Evolutionary conservation across 306 rosid genomes (phyloP).

Genomic region (Rosa persica): DNA sequence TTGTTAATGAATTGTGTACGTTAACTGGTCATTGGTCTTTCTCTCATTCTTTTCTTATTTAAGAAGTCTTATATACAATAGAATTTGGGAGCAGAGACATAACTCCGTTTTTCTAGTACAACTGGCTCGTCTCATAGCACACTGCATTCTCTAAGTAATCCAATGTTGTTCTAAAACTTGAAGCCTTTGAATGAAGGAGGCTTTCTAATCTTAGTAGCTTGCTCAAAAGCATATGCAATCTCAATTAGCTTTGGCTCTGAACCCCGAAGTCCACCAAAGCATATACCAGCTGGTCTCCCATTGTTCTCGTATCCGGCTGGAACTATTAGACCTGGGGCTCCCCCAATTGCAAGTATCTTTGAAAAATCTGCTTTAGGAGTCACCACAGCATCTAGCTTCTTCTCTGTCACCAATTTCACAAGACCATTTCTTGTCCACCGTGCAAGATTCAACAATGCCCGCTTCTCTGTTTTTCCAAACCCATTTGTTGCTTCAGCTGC

Average conservation of each 20-base stretch:
- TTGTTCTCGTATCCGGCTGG: slow-evolving; percentile 34
- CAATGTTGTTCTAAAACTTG: background rate
- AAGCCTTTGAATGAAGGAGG: slow-evolving; percentile 27
- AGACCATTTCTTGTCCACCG: slow-evolving; percentile 43
- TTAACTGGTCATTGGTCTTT: no score
- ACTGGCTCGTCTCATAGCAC: background rate
- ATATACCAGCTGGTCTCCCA: slow-evolving; percentile 35
- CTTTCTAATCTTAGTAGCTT: slow-evolving; percentile 32
- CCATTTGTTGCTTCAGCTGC: slow-evolving; percentile 49
- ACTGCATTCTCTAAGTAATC: background rate
- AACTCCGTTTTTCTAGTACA: background rate
- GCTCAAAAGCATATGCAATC: slow-evolving; percentile 38
- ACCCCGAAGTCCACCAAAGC: slow-evolving; percentile 42
- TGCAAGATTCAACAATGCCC: slow-evolving; percentile 32
- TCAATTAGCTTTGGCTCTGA: slow-evolving; percentile 37
- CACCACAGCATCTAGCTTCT: slow-evolving; percentile 51
- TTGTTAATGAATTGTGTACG: no score
- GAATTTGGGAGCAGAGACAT: no score
- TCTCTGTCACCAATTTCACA: slow-evolving; percentile 42
- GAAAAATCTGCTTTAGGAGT: background rate
- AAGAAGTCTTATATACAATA: no score
- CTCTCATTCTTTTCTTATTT: background rate
- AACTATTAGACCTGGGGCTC: slow-evolving; percentile 34
- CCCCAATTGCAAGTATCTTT: slow-evolving; percentile 27
- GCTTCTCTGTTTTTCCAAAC: slow-evolving; percentile 34